These are phyloP conservation scores for Irpex lacteus DNA, from an alignment of 1,284 basidiomycete species.

Conservation along the genomic window DNA sequence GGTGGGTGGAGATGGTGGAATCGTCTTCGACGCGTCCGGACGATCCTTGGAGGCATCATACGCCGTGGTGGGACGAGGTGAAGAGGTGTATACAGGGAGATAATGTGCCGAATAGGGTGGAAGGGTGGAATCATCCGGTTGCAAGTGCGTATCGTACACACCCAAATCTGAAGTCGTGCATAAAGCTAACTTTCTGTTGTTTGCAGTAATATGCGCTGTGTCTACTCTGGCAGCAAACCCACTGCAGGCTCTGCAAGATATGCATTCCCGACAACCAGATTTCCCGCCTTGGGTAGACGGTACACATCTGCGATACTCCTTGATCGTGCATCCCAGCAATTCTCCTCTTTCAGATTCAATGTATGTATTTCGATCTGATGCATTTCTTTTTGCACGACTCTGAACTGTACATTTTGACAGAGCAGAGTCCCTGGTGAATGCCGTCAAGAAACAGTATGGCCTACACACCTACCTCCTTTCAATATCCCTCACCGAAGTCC, in stretches of 20 bases:
- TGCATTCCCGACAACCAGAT: conserved; percentile 62
- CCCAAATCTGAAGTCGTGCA: background rate
- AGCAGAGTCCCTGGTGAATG: conserved; percentile 73
- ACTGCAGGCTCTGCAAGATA: conserved; percentile 66
- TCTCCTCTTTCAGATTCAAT: conserved; percentile 75
- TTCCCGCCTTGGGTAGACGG: conserved; percentile 78
- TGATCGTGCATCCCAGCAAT: conserved; percentile 70
- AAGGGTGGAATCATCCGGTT: conserved; percentile 83
- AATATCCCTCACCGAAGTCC: conserved; percentile 51
- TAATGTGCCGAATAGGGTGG: conserved; percentile 60
- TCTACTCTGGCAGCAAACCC: conserved; percentile 77
- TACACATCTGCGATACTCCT: conserved; percentile 63
- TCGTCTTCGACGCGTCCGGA: conserved; percentile 26
- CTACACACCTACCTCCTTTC: conserved; percentile 68
- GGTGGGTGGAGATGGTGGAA: conserved; percentile 59
- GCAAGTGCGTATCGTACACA: conserved; percentile 50
- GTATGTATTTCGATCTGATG: conserved; percentile 40
- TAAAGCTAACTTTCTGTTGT: conserved; percentile 9
- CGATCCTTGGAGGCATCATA: conserved; percentile 33
- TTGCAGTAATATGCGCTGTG: conserved; percentile 69
- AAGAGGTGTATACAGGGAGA: conserved; percentile 73
- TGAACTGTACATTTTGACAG: conserved; percentile 32
- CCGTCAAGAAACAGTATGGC: conserved; percentile 80
- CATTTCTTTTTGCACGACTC: background rate
- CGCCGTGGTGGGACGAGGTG: conserved; percentile 85